Base-by-base conservation (phyloP, 1,284 basidiomycete species). In the Ganoderma lingzhi region DNA sequence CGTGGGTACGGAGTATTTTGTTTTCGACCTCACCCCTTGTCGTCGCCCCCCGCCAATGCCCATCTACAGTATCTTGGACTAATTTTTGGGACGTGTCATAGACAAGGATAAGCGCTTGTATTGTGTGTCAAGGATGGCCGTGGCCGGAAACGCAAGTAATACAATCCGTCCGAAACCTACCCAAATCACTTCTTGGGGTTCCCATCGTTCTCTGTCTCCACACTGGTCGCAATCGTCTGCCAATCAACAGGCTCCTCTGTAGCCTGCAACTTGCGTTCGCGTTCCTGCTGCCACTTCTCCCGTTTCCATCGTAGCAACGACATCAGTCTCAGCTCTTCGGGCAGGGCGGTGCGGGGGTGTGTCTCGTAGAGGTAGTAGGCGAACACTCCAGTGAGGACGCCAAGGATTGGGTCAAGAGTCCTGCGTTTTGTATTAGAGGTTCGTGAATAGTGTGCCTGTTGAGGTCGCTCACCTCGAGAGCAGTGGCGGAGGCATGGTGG, bases 281-380 rank as follows among this genome's bases (percentile, higher is more conserved):
- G 76, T 66, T 80, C 79, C 62, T 63, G 70, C 62, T 74, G 76
- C 73, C 71, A 72, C 68, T 72, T 76, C 28, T 67, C 70, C 66
- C 68, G 71, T 62, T 78, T 95, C 94, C 95, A 96, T 30, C 77
- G 80, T 19, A 92, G 69, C 45, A 97, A 86, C 60, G 87, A 83
- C 8, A 78, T 71, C 30, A 97, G 82, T 42, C 86, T 88, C 72
- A 94, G 86, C 9, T 92, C 90, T n/a, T 85, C 82, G 1, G 88
- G 83, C 17, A 91, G 86, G 12, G 88, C 90, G 2, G 91, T 93
- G 63, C 95, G 89, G 6, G 95, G 95, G 79, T 96, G 91, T 51
- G 86, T 93, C 80, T 96, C 95, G 81, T 93, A 88, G 30, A 97
- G 87, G 78, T 94, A 90, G 80, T 91, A 96, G 1, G 95, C 95